These are phyloP conservation scores for Salix udensis DNA, from an alignment of 345 rosid genomes.

Conservation along the genomic window DNA sequence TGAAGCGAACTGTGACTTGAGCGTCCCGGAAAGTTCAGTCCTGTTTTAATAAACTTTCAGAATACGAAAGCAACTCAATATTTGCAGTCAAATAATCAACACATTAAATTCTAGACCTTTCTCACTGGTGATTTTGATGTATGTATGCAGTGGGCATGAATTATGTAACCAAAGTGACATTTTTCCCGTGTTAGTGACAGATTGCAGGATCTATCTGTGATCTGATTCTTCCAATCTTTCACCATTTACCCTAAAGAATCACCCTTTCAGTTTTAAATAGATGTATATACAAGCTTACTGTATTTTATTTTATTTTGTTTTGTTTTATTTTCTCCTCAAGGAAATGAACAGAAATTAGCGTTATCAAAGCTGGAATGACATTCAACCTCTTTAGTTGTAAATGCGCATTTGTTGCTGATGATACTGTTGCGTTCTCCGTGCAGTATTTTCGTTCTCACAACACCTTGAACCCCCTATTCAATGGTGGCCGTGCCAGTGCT, in stretches of 20 bases:
- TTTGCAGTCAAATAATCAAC: too few species aligned
- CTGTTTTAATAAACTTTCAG: not conserved
- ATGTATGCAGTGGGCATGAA: not conserved
- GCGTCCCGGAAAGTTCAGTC: not conserved
- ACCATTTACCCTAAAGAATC: constrained; percentile 1
- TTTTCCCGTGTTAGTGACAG: not conserved
- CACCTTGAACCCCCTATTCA: constrained; percentile 73
- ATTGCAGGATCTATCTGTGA: not conserved
- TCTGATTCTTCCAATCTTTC: not conserved
- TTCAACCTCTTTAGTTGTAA: not conserved
- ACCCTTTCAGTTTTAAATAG: not conserved
- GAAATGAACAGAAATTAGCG: not conserved
- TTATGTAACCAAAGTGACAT: not conserved
- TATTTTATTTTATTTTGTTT: not conserved
- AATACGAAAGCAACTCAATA: not conserved
- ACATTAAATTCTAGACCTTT: too few species aligned
- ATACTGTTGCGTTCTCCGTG: constrained; percentile 5
- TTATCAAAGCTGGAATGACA: not conserved
- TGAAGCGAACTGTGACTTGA: constrained; percentile 4
- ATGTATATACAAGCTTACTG: not conserved
- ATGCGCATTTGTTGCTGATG: not conserved
- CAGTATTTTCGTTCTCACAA: constrained; percentile 85
- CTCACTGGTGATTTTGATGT: not conserved
- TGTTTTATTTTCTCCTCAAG: not conserved
- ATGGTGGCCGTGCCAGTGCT: constrained; percentile 45